phyloP scores from a whole-genome alignment of 208 protist genomes.

The Trypanosoma congolense region DNA sequence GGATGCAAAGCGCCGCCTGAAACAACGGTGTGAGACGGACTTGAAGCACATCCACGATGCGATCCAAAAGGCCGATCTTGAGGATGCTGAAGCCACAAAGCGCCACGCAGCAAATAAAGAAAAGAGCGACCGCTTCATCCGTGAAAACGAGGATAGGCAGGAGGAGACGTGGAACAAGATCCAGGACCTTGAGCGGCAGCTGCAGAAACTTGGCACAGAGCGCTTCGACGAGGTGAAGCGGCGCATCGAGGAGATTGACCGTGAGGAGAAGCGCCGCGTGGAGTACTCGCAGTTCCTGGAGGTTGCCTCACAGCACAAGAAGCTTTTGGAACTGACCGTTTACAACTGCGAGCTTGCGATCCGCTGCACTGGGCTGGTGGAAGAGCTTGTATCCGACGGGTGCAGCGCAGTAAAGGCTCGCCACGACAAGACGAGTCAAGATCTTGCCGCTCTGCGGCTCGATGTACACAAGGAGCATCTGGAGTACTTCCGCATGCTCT shows the following conservation, averaged over 20 bases:
- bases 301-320: constrained; percentile 9
- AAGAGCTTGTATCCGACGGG: constrained; percentile 3
- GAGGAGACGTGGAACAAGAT: constrained; percentile 9
- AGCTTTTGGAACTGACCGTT: constrained; percentile 4
- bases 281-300: constrained; percentile 9
- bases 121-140: constrained; percentile 5
- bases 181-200: constrained; percentile 7
- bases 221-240: constrained; percentile 4
- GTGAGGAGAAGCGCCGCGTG: constrained; percentile 7
- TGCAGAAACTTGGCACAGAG: constrained; percentile 8
- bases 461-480: constrained; percentile 8
- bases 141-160: constrained; percentile 7
- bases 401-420: constrained; percentile 6
- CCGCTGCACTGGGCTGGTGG: constrained; percentile 6
- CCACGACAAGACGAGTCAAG: constrained; percentile 10
- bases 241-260: constrained; percentile 7
- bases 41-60: constrained; percentile 34
- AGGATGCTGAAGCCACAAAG: constrained; percentile 34
- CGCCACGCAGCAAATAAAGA: constrained; percentile 5
- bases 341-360: constrained; percentile 8
- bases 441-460: constrained; percentile 2
- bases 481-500: constrained; percentile 9
- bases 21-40: constrained; percentile 9
- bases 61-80: constrained; percentile 40
- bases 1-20: constrained; percentile 8